A percentile compares a stretch with the other conserved stretches of the same genome.
These are phyloP conservation scores for Trifolium dubium DNA, from an alignment of 306 rosid genomes.

Conservation along the genomic window DNA sequence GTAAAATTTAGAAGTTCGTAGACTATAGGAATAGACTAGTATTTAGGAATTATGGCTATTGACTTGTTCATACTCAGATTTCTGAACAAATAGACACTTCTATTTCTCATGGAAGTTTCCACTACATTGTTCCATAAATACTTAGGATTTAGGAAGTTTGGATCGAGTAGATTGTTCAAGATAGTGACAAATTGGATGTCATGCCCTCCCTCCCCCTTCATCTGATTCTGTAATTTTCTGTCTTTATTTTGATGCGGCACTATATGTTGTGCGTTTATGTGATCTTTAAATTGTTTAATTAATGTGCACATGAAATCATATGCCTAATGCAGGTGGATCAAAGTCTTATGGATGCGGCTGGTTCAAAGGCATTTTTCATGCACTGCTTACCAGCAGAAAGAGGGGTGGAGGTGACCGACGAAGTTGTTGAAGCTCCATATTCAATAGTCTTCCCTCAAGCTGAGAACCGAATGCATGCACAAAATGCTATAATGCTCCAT, in stretches of 20 bases:
- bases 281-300: neutral
- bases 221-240: neutral
- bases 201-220: neutral
- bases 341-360: conserved; percentile 82
- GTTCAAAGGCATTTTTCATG: conserved; percentile 85
- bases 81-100: neutral
- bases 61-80: neutral
- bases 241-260: neutral
- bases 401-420: conserved; percentile 95
- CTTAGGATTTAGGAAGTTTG: neutral
- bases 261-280: neutral
- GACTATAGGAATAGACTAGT: neutral
- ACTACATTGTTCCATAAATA: too few species aligned
- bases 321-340: conserved; percentile 63
- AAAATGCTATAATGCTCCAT: conserved; percentile 94
- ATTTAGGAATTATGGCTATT: neutral
- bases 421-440: conserved; percentile 84
- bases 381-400: conserved; percentile 98
- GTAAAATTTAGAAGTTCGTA: neutral
- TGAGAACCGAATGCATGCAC: conserved; percentile 97
- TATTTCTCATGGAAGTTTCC: neutral
- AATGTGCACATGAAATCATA: neutral
- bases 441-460: conserved; percentile 96
- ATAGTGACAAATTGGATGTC: neutral
- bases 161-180: neutral